A percentile compares a stretch with the other conserved stretches of the same genome.
Evolutionary conservation across 2,329 filamentous ascomycete genomes (phyloP).

Genomic region (Albophoma yamanashiensis): DNA sequence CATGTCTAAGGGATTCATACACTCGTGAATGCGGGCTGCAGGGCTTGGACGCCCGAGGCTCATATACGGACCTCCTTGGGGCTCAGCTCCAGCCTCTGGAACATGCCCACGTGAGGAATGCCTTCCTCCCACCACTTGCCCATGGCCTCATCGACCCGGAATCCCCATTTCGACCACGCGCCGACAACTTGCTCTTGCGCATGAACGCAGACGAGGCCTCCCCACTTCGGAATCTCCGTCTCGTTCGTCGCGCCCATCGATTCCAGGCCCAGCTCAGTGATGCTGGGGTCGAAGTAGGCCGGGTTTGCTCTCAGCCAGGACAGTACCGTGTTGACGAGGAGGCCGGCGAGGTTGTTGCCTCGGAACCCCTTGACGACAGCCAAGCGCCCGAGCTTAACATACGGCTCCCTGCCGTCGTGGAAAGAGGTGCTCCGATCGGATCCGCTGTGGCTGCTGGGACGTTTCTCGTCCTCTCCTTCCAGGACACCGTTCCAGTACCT

Average conservation of each 20-base stretch:
- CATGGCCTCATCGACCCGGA: conserved; percentile 60
- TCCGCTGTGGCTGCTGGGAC: background rate
- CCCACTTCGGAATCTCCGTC: conserved; percentile 48
- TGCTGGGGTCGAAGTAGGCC: conserved; percentile 39
- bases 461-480: conserved; percentile 10
- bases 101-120: conserved; percentile 83
- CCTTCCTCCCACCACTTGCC: conserved; percentile 76
- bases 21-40: background rate
- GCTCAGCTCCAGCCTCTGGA: conserved; percentile 31
- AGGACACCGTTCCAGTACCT: conserved; percentile 35
- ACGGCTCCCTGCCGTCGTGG: conserved; percentile 58
- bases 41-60: background rate
- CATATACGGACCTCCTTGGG: conserved; percentile 15
- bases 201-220: conserved; percentile 68
- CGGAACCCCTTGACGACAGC: conserved; percentile 59
- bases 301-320: conserved; percentile 57
- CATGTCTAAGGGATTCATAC: background rate
- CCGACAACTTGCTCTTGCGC: conserved; percentile 57
- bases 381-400: conserved; percentile 72
- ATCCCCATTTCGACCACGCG: conserved; percentile 64
- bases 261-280: conserved; percentile 32
- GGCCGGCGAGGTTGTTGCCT: conserved; percentile 50
- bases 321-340: conserved; percentile 57
- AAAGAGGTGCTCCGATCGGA: conserved; percentile 31
- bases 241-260: conserved; percentile 26